phyloP scores from a whole-genome alignment of 495 filamentous ascomycete genomes.

The Rhypophila decipiens region DNA sequence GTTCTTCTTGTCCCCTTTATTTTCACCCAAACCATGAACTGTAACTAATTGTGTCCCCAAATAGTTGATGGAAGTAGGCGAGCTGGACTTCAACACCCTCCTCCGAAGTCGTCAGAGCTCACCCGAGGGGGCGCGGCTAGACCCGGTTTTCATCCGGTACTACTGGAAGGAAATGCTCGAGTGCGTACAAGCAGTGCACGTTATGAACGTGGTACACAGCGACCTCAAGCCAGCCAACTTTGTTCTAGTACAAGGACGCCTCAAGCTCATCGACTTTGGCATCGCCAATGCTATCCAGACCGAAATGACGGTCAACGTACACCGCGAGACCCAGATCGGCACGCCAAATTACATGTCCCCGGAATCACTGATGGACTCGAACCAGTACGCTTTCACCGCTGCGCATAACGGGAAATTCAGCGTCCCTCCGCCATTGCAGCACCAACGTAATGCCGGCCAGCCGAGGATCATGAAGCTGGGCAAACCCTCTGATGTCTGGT shows the following conservation, averaged over 20 bases:
- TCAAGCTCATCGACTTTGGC: conserved; percentile 92
- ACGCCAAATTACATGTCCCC: conserved; percentile 99
- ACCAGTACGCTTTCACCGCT: conserved; percentile 42
- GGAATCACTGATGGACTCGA: conserved; percentile 85
- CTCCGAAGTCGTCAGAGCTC: conserved; percentile 63
- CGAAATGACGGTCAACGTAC: conserved; percentile 94
- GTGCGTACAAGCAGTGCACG: conserved; percentile 83
- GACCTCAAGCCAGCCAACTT: conserved; percentile 96
- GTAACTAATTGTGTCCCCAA: too few species aligned
- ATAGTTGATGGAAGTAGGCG: conserved; percentile 93
- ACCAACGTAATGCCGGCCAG: conserved; percentile 37
- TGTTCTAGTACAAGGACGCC: conserved; percentile 72
- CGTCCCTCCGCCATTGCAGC: conserved; percentile 24
- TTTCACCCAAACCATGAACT: neutral
- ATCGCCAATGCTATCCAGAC: conserved; percentile 93
- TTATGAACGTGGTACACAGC: conserved; percentile 85
- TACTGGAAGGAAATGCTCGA: conserved; percentile 99
- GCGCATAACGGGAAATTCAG: conserved; percentile 43
- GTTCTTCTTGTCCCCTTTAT: conserved; percentile 22
- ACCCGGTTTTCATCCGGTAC: conserved; percentile 84
- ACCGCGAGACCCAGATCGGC: conserved; percentile 89
- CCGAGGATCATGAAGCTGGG: conserved; percentile 90
- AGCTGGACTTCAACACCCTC: conserved; percentile 87
- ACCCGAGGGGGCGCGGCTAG: conserved; percentile 67
- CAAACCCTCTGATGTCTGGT: conserved; percentile 94